Conservation (phyloP, 192 early-diverging fungal species). For the Hyaloraphidium curvatum region DNA sequence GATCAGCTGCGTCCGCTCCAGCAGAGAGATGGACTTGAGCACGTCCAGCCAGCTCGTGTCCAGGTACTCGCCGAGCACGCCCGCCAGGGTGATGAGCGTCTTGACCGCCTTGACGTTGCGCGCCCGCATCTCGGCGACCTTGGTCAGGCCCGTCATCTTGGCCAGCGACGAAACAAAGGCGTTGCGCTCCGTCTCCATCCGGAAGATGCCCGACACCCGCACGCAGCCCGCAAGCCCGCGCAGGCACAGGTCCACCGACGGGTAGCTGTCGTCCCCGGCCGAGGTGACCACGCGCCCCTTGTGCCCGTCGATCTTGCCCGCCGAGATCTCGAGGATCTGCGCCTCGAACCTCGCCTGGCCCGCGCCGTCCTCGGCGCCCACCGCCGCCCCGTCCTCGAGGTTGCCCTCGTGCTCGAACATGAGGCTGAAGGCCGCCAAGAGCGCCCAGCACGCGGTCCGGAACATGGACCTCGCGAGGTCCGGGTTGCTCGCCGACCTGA, state of each 20-base stretch:
- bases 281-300: background rate
- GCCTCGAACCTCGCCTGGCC: background rate
- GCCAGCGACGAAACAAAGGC: constrained; percentile 4
- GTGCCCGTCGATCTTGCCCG: background rate
- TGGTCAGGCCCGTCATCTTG: constrained; percentile 4
- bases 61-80: constrained; percentile 2
- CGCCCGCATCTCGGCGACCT: background rate
- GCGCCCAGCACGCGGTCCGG: constrained; percentile 26
- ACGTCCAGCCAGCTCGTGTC: constrained; percentile 6
- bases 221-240: constrained; percentile 2
- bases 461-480: constrained; percentile 36
- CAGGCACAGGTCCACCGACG: constrained; percentile 4
- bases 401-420: constrained; percentile 24
- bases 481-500: constrained; percentile 15
- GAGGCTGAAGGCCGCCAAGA: constrained; percentile 34
- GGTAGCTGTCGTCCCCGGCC: background rate
- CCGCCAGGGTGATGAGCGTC: constrained; percentile 4
- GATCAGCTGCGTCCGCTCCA: constrained; percentile 6
- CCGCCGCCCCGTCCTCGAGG: constrained; percentile 20
- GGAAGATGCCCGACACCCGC: constrained; percentile 2
- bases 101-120: constrained; percentile 6
- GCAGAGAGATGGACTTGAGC: constrained; percentile 2
- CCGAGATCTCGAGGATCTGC: background rate
- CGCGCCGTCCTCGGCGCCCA: background rate
- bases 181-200: constrained; percentile 5